Evolutionary conservation across 139 green algal species (phyloP), one percentile per base, ranked within the genome.

Genomic region (Parachlorella kessleri): DNA sequence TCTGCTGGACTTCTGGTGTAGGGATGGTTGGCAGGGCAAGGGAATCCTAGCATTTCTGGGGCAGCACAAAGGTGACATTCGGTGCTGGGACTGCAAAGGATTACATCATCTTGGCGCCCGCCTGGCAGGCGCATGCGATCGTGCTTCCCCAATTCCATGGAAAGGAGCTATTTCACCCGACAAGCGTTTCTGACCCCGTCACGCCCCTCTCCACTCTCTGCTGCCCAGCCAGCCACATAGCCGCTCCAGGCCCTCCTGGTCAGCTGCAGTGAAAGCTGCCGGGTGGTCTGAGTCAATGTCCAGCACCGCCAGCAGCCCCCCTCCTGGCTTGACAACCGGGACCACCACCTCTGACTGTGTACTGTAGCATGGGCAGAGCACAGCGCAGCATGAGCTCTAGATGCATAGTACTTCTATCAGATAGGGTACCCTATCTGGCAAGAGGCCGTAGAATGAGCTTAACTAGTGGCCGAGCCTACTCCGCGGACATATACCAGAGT

Each of bases 281-380:
- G 84, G 72, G 8, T 77, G 14, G 59, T 92, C 76, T 0, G 82
- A 90, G 63, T 92, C 88, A 0, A 92, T 40, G 42, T 92, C 88
- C 41, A 92, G 73, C 36, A 92, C 88, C 6, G 88, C 88, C 55
- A 88, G 59, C 48, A 92, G 76, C 37, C 30, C 40, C 7, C 77
- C 79, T 23, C 24, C 39, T 4, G 40, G 55, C 33, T 30, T 64
- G 21, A 89, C 1, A 65, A 91, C 33, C 0, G 88, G 86, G 54
- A 92, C 86, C 30, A 92, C 88, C 0, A 91, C 64, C 77, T 91
- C 88, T 2, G 84, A 90, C 37, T 76, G 74, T 2, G 83, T 87
- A 55, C 78, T 84, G 69, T 68, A 76, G 4, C 41, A 48, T n/a
- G 28, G 59, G 18, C 14, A 37, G 30, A 24, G 36, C 14, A 37